Evolutionary conservation across 1,139 yeast genomes (phyloP).

Genomic region (Diutina rugosa): DNA sequence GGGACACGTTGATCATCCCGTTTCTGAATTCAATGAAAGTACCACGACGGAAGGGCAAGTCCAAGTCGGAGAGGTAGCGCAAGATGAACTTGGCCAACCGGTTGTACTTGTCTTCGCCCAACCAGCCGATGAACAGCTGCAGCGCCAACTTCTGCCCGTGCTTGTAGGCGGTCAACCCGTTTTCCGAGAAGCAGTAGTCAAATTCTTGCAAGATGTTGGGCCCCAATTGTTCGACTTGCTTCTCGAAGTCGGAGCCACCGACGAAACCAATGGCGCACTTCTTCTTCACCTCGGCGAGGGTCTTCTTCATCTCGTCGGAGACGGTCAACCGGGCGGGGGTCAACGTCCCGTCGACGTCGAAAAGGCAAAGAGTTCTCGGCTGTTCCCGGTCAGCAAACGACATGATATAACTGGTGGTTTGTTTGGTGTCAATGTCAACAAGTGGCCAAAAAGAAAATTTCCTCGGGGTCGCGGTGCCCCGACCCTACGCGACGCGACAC

Average conservation of each 20-base stretch:
- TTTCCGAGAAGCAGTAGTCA: constrained; percentile 94
- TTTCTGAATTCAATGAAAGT: constrained; percentile 97
- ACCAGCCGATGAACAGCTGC: constrained; percentile 88
- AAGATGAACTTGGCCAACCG: constrained; percentile 74
- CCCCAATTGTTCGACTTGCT: constrained; percentile 95
- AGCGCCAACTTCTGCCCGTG: constrained; percentile 77
- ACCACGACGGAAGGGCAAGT: constrained; percentile 91
- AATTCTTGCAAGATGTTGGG: constrained; percentile 61
- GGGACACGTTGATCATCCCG: constrained; percentile 97
- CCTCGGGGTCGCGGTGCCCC: not conserved
- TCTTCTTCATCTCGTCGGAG: constrained; percentile 68
- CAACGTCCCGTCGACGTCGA: constrained; percentile 97
- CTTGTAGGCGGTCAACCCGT: constrained; percentile 96
- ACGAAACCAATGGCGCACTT: constrained; percentile 94
- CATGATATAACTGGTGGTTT: constrained; percentile 14
- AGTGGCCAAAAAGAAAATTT: constrained; percentile 1
- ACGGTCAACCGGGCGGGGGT: constrained; percentile 89
- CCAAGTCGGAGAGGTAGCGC: constrained; percentile 72
- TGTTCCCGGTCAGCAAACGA: constrained; percentile 40
- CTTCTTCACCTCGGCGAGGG: constrained; percentile 65
- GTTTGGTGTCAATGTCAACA: not conserved
- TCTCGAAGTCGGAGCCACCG: constrained; percentile 92
- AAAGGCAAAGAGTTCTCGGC: constrained; percentile 60
- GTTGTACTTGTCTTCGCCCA: constrained; percentile 93
- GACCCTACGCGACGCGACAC: not conserved